Base-by-base conservation (phyloP, 129 eudicot species). In the Saussurea involucrata region DNA sequence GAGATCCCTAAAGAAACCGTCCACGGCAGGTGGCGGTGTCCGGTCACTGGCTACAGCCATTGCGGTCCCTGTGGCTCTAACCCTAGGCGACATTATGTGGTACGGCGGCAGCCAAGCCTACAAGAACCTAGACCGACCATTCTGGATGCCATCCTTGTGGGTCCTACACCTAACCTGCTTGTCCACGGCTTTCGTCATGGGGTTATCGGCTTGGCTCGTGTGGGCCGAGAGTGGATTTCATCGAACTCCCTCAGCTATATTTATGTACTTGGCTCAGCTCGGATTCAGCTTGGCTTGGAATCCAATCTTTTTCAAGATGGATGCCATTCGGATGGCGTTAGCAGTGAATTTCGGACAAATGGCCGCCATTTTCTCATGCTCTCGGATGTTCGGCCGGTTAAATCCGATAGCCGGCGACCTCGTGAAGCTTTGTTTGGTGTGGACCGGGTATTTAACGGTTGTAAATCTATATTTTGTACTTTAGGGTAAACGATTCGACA, bases 161-260 rank as follows among this genome's bases (percentile, higher is more conserved):
- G 92, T 83, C 73, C 36, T 94, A 13, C 92, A 89, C 66, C 72
- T 80, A 72, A 84, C 92, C 55, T 87, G 86, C 21, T 22, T 89
- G 58, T 84, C 75, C 2, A 68, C 68, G 4, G 78, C 91, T 22
- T 13, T 73, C n/a, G 70, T 94, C 2, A 82, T 90, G 93, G 93
- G 97, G 67, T 73, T 91, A 24, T 89, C 95, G 25, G 97, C 90
- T 0, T 94, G 97, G 97, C 97, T 94, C 0, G 87, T 91, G 18
- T 94, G 98, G 98, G 98, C 96, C 68, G 96, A 91, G 18, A 96
- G 96, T 10, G 98, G 97, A 63, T 89, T 94, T 66, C 98, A 91
- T 46, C 80, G 84, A 36, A 44, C 73, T 8, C 98, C 98, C 12
- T 34, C 9, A 3, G 92, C 96, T 15, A 73, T 88, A 53, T 72